Base-by-base conservation (phyloP, 2,329 filamentous ascomycete species). In the Clonostachys chloroleuca region DNA sequence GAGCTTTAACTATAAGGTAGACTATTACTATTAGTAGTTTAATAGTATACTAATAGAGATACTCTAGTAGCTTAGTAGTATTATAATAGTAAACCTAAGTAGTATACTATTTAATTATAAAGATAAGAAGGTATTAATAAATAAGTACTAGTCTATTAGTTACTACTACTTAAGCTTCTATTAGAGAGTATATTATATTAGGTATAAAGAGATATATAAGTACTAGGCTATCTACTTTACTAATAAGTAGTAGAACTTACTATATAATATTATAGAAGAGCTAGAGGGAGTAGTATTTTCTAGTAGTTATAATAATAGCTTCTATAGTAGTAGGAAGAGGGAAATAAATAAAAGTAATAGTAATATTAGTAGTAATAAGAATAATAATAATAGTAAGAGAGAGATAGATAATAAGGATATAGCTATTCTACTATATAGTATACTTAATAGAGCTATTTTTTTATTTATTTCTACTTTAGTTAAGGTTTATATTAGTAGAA, bases 401-500 rank as follows among this genome's bases (percentile, higher is more conserved):
- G n/a, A 40, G 34, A 18, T 4, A 14, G 40, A 42, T 3, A 6
- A 6, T 17, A 12, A 42, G 5, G 17, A 6, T 17, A 17, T 12
- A 12, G 5, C 14, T 18, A 37, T 4, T 4, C 5, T 16, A 16
- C 12, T 16, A 16, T 13, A 37, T 12, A 16, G 35, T 37, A 37
- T 4, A 5, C 12, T 37, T 7, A 4, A 14, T 53, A 49, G 5
- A 18, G 18, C 18, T 18, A 18, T 18, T 4, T 18, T 18, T 18
- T 4, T 4, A 4, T 18, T 18, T 16, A 48, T 53, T 4, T 40
- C 47, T 14, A 45, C 49, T 46, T 51, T 45, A 7, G 47, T 53
- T 18, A 49, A 53, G 12, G 12, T 34, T 12, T 30, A 45, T 7
- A 34, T 51, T n/a, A 46, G 51, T 5, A 49, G 49, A 7, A 49